Conservation (phyloP, 768 basidiomycete species). For the Boletus edulis region DNA sequence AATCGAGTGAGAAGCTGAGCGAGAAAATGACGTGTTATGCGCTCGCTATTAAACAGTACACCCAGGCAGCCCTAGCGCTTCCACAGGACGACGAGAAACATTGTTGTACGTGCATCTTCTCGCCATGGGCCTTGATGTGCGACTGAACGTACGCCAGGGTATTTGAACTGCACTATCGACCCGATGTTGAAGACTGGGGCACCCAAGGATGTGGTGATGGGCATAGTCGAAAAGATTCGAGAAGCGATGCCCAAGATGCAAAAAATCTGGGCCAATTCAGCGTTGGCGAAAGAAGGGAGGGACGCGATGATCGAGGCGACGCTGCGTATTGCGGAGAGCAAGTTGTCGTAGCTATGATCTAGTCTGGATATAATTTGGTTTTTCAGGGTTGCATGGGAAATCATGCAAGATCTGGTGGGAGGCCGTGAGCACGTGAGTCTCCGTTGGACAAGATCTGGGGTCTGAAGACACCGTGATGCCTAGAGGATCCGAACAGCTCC, state of each 20-base stretch:
- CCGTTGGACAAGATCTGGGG: neutral
- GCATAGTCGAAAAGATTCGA: neutral
- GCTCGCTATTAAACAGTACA: neutral
- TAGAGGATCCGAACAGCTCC: too few relatives aligned
- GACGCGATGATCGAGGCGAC: neutral
- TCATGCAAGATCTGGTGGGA: neutral
- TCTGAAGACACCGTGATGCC: neutral
- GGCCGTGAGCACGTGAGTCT: neutral
- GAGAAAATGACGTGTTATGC: neutral
- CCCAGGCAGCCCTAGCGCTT: neutral
- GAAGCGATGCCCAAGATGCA: slow-evolving; percentile 1
- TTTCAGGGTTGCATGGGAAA: too few relatives aligned
- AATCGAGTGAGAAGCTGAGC: neutral
- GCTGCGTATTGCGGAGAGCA: neutral
- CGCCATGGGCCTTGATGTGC: neutral
- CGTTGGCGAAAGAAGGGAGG: slow-evolving; percentile 1
- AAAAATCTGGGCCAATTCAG: neutral
- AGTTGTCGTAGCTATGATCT: neutral
- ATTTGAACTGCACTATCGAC: neutral
- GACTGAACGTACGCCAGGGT: neutral
- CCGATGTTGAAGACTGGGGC: neutral
- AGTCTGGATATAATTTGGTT: too few relatives aligned
- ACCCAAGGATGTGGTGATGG: neutral
- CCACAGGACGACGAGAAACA: slow-evolving; percentile 2
- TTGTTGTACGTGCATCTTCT: neutral